Evolutionary conservation across 2,329 filamentous ascomycete species (phyloP).

Genomic region (Mollisia scopiformis): DNA sequence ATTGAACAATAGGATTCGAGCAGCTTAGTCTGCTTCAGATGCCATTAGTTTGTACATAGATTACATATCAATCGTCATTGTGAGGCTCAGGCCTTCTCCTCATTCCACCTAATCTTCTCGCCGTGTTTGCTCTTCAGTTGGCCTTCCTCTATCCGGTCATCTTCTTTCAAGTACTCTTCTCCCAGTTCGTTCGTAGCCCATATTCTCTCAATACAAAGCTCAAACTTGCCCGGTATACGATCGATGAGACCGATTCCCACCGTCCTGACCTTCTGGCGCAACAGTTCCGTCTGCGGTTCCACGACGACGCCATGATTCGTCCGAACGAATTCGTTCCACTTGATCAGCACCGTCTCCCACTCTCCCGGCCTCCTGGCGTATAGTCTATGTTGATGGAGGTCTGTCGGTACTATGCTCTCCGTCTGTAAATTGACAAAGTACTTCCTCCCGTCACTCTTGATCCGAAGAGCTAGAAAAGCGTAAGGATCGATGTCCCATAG

Average conservation of each 20-base stretch:
- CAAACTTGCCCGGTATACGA: conserved; percentile 84
- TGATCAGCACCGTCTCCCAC: conserved; percentile 95
- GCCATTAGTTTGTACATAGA: neutral
- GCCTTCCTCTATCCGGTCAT: conserved; percentile 39
- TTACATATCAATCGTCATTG: neutral
- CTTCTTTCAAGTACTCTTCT: conserved; percentile 28
- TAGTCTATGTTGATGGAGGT: conserved; percentile 91
- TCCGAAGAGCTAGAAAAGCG: conserved; percentile 80
- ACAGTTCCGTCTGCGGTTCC: conserved; percentile 88
- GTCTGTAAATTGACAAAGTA: conserved; percentile 97
- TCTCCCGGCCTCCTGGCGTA: conserved; percentile 78
- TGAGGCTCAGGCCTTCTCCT: conserved; percentile 44
- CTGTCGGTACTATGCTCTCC: conserved; percentile 90
- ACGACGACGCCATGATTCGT: conserved; percentile 92
- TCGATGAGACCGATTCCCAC: conserved; percentile 90
- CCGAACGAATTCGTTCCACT: conserved; percentile 90
- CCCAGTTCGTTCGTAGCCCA: conserved; percentile 78
- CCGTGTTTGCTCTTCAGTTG: conserved; percentile 45
- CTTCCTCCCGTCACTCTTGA: conserved; percentile 88
- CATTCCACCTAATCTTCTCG: conserved; percentile 43
- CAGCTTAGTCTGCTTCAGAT: neutral
- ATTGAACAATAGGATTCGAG: neutral
- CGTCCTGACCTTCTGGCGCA: conserved; percentile 82
- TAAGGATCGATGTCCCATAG: conserved; percentile 92
- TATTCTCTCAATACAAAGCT: conserved; percentile 80